phyloP scores from a whole-genome alignment of 192 early-diverging fungal genomes.

The Rhizophagus clarus region DNA sequence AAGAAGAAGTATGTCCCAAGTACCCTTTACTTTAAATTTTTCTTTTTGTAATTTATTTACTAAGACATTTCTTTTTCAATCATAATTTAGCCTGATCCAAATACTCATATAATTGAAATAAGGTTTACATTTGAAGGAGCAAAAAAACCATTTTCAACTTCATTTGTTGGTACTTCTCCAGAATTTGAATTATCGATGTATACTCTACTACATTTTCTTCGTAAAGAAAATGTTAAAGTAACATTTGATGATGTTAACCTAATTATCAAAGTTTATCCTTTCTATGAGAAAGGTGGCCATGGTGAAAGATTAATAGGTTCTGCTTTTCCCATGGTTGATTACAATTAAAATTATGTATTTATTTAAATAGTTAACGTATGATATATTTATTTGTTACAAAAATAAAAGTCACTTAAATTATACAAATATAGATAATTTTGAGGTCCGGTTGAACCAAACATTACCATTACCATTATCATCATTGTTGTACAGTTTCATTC shows the following conservation, averaged over 20 bases:
- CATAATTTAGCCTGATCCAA: constrained; percentile 7
- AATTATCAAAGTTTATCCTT: constrained; percentile 20
- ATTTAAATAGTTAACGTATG: no score
- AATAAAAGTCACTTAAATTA: no score
- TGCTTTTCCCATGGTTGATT: constrained; percentile 17
- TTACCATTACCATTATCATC: no score
- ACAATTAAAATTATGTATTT: no score
- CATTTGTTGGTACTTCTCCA: constrained; percentile 32
- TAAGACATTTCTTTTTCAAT: neutral
- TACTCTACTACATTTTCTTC: constrained; percentile 13
- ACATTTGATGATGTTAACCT: constrained; percentile 10
- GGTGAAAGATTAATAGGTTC: constrained; percentile 13
- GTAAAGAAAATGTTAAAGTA: neutral
- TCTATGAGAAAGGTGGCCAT: neutral
- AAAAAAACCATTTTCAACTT: constrained; percentile 18
- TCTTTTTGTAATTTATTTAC: neutral
- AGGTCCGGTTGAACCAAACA: no score
- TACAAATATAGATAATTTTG: no score
- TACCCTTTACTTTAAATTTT: neutral
- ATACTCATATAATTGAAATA: constrained; percentile 10
- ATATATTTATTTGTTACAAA: no score
- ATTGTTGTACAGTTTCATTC: no score
- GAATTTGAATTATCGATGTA: constrained; percentile 32
- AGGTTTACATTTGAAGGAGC: constrained; percentile 20
- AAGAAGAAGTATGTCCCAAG: neutral